These are phyloP conservation scores for Coemansia sp. DNA, from an alignment of 192 early-diverging fungal genomes.

Conservation along the genomic window DNA sequence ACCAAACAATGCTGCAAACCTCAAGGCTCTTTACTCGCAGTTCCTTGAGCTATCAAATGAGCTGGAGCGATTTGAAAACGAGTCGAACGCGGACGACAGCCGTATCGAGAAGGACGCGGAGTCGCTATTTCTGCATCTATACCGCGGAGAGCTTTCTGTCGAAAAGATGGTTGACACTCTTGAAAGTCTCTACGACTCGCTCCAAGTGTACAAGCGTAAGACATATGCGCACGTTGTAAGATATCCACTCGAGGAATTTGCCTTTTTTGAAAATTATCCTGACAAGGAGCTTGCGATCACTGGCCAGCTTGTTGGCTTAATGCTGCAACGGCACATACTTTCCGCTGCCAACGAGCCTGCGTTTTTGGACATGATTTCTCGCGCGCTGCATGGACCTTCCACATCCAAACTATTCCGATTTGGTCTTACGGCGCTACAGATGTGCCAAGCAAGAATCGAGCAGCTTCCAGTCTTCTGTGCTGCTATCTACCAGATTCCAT, in stretches of 20 bases:
- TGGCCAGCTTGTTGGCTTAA: slow-evolving; percentile 82
- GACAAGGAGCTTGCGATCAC: slow-evolving; percentile 89
- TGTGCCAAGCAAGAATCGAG: slow-evolving; percentile 78
- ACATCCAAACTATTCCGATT: slow-evolving; percentile 86
- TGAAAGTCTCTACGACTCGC: slow-evolving; percentile 75
- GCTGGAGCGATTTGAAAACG: slow-evolving; percentile 43
- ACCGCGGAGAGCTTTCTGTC: slow-evolving; percentile 65
- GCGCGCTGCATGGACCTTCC: slow-evolving; percentile 77
- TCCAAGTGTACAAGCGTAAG: slow-evolving; percentile 72
- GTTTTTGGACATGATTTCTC: slow-evolving; percentile 87
- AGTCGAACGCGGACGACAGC: slow-evolving; percentile 38
- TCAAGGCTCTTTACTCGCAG: slow-evolving; percentile 56
- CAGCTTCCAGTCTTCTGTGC: slow-evolving; percentile 92
- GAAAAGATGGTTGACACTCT: slow-evolving; percentile 83
- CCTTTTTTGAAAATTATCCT: slow-evolving; percentile 92
- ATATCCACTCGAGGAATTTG: slow-evolving; percentile 94
- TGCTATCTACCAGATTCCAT: slow-evolving; percentile 78
- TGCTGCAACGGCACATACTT: slow-evolving; percentile 89
- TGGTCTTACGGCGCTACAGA: slow-evolving; percentile 80
- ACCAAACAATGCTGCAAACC: slow-evolving; percentile 53
- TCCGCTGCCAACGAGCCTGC: slow-evolving; percentile 75
- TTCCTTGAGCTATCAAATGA: slow-evolving; percentile 46
- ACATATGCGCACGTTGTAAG: slow-evolving; percentile 89
- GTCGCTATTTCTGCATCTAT: slow-evolving; percentile 49
- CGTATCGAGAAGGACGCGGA: slow-evolving; percentile 56